A percentile compares a stretch with the other conserved stretches of the same genome.
phyloP scores from a whole-genome alignment of 2,329 filamentous ascomycete genomes.

The Seiridium cupressi region DNA sequence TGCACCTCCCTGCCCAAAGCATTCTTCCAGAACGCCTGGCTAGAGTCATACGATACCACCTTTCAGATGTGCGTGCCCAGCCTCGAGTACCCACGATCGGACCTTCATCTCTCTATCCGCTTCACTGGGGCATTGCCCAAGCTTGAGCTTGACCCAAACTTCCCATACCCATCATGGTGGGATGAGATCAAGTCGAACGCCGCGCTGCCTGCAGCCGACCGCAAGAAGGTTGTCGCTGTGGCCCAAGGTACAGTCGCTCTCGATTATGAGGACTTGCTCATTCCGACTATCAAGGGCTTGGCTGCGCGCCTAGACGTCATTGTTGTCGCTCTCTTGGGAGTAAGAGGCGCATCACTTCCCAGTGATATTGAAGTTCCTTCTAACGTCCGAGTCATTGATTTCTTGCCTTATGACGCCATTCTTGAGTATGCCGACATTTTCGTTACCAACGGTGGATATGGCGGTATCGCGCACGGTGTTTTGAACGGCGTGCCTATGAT shows the following conservation, averaged over 20 bases:
- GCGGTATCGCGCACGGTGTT: slow-evolving; percentile 42
- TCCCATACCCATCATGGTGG: slow-evolving; percentile 43
- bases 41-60: slow-evolving; percentile 25
- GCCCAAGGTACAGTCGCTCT: slow-evolving; percentile 44
- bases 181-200: slow-evolving; percentile 35
- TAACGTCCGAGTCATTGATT: slow-evolving; percentile 30
- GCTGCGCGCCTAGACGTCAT: slow-evolving; percentile 37
- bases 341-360: slow-evolving; percentile 23
- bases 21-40: slow-evolving; percentile 6
- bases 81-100: slow-evolving; percentile 36
- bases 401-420: slow-evolving; percentile 31
- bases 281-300: slow-evolving; percentile 43
- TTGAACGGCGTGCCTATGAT: slow-evolving; percentile 46
- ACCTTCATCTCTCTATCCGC: slow-evolving; percentile 35
- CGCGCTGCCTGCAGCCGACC: slow-evolving; percentile 9
- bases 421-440: slow-evolving; percentile 36
- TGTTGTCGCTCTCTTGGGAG: slow-evolving; percentile 31
- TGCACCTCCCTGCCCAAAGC: slow-evolving; percentile 9
- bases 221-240: slow-evolving; percentile 42
- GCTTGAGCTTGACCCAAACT: slow-evolving; percentile 24
- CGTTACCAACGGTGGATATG: slow-evolving; percentile 48
- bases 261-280: slow-evolving; percentile 38
- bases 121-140: slow-evolving; percentile 41
- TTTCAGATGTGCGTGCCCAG: slow-evolving; percentile 36
- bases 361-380: slow-evolving; percentile 8